Evolutionary conservation across 495 filamentous ascomycete species (phyloP), one percentile per base, ranked within the genome.

Genomic region (Letharia columbiana): DNA sequence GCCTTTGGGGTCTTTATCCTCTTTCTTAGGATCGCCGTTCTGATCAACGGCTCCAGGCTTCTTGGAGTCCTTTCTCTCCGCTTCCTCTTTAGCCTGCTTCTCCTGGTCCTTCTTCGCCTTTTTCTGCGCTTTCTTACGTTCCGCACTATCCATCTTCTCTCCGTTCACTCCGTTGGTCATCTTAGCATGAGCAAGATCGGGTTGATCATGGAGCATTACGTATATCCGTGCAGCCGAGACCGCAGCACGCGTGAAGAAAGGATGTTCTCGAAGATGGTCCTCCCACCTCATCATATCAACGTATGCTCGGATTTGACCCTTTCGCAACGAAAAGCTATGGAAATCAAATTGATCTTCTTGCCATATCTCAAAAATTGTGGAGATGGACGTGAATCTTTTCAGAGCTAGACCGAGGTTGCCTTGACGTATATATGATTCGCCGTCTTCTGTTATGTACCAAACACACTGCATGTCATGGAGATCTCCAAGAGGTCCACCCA

Each of bases 321-420:
- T 98, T 13, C 92, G 82, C 10, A 98, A 80, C 11, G 92, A 97
- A 78, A 98, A 99, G 75, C 86, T 90, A 78, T 99, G 94, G 81
- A 99, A 99, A 73, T 99, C 94, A 71, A 96, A 97, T 71, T 99
- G 94, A 70, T 99, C 94, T 70, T 99, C 94, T 69, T 95, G 87
- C 94, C 94, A 99, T 50, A 89, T 86, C 40, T 97, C 93, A 70
- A 99, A 98, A 65, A 98, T 92, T 77, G 93, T 91, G 75, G 86
- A 88, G 62, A 96, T 84, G 3, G 88, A 82, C 66, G 89, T 87
- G 72, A 94, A 92, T 44, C 94, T 86, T 79, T 99, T 99, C 52
- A 99, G 80, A 4, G 95, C 92, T 67, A 96, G 83, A 3, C 87
- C 90, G 56, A 91, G 77, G 70, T 92, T 91, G 69, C 86, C 86